phyloP scores from a whole-genome alignment of 73 alveolate genomes.

The Paramecium pentaurelia region DNA sequence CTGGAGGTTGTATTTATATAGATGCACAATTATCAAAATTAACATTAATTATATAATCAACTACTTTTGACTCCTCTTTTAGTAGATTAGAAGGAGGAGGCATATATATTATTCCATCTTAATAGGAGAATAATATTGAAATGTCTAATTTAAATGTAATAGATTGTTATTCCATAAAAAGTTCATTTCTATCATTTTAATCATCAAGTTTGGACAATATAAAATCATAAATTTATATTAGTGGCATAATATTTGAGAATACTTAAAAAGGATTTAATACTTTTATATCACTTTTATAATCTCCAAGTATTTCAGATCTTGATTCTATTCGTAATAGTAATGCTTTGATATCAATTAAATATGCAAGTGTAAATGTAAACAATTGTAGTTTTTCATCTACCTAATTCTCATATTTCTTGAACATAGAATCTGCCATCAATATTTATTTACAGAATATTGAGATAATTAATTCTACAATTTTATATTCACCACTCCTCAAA shows the following conservation, averaged over 20 bases:
- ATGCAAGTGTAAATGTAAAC: background rate
- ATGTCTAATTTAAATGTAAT: background rate
- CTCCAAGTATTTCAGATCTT: background rate
- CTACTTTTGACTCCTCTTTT: background rate
- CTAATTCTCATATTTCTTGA: background rate
- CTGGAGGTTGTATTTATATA: background rate
- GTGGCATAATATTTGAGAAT: background rate
- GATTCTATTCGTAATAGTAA: background rate
- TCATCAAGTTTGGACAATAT: background rate
- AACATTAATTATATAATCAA: background rate
- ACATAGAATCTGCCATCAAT: background rate
- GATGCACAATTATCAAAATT: background rate
- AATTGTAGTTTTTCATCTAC: background rate
- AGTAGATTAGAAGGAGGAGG: background rate
- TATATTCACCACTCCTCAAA: background rate
- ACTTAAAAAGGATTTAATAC: background rate
- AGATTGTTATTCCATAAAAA: background rate
- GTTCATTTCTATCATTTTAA: background rate
- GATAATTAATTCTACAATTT: background rate
- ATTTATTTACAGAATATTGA: background rate
- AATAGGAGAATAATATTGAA: background rate
- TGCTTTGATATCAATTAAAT: background rate
- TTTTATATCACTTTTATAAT: background rate
- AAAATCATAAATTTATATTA: background rate
- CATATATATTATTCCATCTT: background rate